Evolutionary conservation across 495 filamentous ascomycete species (phyloP).

Genomic region (Cercophora scortea): DNA sequence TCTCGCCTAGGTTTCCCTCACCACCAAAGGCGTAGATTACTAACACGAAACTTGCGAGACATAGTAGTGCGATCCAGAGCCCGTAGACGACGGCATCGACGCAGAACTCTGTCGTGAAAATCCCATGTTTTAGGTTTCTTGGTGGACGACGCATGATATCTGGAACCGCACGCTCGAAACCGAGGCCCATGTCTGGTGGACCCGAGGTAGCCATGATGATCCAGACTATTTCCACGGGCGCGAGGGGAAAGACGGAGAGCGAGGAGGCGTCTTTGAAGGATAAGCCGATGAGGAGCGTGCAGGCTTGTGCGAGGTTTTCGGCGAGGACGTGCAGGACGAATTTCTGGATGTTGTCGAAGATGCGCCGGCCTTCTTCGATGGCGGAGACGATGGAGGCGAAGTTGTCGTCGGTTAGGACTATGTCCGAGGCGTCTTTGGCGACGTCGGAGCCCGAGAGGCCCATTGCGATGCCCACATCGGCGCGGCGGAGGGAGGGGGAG

Average conservation of each 20-base stretch:
- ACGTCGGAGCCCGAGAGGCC: constrained; percentile 78
- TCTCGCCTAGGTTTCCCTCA: constrained; percentile 55
- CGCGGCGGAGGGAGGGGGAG: constrained; percentile 64
- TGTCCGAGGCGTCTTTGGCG: constrained; percentile 77
- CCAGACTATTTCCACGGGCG: constrained; percentile 70
- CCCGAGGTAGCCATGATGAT: constrained; percentile 72
- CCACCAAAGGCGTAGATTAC: constrained; percentile 60
- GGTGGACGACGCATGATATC: constrained; percentile 68
- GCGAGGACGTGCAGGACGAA: constrained; percentile 68
- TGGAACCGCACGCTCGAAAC: constrained; percentile 59
- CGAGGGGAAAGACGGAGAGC: constrained; percentile 66
- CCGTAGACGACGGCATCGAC: constrained; percentile 70
- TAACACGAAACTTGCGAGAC: constrained; percentile 33
- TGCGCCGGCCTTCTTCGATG: constrained; percentile 63
- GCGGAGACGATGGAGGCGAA: constrained; percentile 70
- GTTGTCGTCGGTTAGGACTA: constrained; percentile 83
- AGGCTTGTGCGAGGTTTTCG: constrained; percentile 70
- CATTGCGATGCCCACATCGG: constrained; percentile 84
- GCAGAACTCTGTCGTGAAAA: constrained; percentile 63
- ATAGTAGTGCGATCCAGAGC: constrained; percentile 55
- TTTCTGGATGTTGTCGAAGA: constrained; percentile 80
- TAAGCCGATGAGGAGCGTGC: constrained; percentile 60
- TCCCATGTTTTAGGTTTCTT: constrained; percentile 53
- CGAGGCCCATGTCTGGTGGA: constrained; percentile 67
- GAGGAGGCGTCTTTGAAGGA: constrained; percentile 58